phyloP scores from a whole-genome alignment of 176 grass and related monocot genomes.

The Carex kokanica region DNA sequence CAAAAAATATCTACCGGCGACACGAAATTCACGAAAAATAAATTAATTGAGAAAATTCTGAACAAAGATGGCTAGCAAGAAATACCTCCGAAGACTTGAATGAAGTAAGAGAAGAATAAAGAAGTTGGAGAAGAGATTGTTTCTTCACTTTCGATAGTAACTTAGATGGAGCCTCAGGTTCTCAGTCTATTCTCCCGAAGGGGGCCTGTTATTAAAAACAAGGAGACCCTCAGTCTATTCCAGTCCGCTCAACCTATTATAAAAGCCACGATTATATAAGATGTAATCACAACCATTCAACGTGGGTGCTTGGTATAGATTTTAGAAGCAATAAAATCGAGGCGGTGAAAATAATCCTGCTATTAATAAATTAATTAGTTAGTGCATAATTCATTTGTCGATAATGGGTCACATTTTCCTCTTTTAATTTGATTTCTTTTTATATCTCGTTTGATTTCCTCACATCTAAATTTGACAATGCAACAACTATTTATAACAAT shows the following conservation, averaged over 20 bases:
- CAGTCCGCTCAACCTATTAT: neutral
- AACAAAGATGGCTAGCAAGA: neutral
- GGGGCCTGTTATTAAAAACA: no score
- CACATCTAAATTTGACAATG: no score
- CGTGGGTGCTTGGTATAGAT: neutral
- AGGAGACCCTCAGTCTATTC: no score
- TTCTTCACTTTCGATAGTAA: neutral
- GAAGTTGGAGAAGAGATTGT: neutral
- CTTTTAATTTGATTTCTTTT: no score
- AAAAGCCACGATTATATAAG: neutral
- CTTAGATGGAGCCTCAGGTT: no score
- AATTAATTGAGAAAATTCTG: neutral
- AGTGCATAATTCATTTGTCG: no score
- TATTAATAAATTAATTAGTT: neutral
- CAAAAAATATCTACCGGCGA: neutral
- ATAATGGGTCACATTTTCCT: no score
- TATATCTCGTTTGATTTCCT: no score
- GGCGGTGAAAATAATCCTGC: neutral
- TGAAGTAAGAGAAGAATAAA: no score
- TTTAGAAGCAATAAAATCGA: neutral
- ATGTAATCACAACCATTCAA: neutral
- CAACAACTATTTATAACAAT: no score
- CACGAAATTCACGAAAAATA: neutral
- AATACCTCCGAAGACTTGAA: neutral
- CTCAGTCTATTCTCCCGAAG: no score